Evolutionary conservation across 768 basidiomycete genomes (phyloP).

Genomic region (Tulasnella sp.): DNA sequence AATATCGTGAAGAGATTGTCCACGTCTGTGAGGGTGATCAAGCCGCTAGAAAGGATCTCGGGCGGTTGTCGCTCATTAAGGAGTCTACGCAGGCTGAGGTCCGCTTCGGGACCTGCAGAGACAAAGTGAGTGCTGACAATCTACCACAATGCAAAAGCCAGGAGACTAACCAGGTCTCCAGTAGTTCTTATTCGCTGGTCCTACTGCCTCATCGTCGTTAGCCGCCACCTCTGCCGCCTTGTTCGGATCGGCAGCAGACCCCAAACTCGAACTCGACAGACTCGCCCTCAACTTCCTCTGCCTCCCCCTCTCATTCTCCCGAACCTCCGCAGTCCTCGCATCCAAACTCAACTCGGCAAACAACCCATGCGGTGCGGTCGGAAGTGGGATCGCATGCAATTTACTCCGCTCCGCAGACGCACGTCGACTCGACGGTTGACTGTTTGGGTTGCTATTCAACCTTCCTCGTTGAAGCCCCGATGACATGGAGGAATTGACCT

Average conservation of each 20-base stretch:
- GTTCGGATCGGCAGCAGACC: constrained; percentile 24
- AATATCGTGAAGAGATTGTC: constrained; percentile 78
- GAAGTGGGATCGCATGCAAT: constrained; percentile 5
- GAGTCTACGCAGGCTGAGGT: constrained; percentile 20
- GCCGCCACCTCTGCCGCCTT: constrained; percentile 29
- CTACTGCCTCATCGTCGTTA: constrained; percentile 33
- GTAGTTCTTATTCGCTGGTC: constrained; percentile 69
- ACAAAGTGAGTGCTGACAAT: neutral
- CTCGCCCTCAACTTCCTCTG: constrained; percentile 12
- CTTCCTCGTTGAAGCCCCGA: constrained; percentile 23
- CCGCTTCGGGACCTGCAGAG: constrained; percentile 32
- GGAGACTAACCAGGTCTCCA: constrained; percentile 57
- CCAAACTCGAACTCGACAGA: constrained; percentile 3
- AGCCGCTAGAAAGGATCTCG: constrained; percentile 68
- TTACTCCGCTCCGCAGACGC: neutral
- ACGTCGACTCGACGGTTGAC: neutral
- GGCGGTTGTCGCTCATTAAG: constrained; percentile 68
- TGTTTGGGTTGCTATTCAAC: constrained; percentile 68
- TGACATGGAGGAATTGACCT: constrained; percentile 6
- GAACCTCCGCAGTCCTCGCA: constrained; percentile 31
- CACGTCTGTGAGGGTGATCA: constrained; percentile 68
- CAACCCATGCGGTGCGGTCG: constrained; percentile 4
- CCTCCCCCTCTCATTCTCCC: constrained; percentile 17
- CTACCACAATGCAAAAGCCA: neutral
- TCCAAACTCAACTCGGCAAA: constrained; percentile 15